Evolutionary conservation across 768 basidiomycete genomes (phyloP), one percentile per base, ranked within the genome.

Genomic region (Termitomyces sp.): DNA sequence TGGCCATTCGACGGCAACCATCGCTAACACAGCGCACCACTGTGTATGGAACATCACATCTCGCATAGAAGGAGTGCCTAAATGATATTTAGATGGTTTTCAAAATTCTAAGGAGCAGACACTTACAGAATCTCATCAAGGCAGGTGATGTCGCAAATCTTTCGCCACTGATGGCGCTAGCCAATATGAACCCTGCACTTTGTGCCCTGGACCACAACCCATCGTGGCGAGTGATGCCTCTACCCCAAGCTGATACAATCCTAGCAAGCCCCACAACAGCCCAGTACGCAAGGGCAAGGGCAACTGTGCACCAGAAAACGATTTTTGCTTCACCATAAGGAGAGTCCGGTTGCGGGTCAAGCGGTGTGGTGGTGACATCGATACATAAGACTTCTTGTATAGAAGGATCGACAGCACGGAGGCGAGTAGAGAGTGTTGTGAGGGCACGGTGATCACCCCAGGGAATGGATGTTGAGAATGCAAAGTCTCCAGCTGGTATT

Each of bases 1-100:
- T 0, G 97, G 96, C 96, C 96, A 99, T 68, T 92, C 82, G 21
- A 98, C 93, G 34, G 96, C 92, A 53, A 98, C 86, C 90, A 97
- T 95, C 32, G 85, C 86, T 14, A 99, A 76, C 32, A 87, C 82
- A 40, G 92, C 82, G 69, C 89, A 92, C 89, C 91, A 98, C 63
- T 97, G 95, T 0, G 95, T 90, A 65, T 95, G 93, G 70, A 93
- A 90, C 49, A 98, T 82, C 50, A 99, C 81, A 70, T 99, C 97
- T 53, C 95, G 80, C 73, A 95, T 74, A 6, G 93, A 92, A 2
- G 97, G 96, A 0, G 97, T 96, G 63, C 89, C 94, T 95, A 60
- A 3, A 46, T 43, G 60, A 59, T 51, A 62, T 58, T 35, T 59
- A 54, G 23, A 51, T 38, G 47, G 49, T 35, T 34, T 32, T 29